Evolutionary conservation across 192 early-diverging fungal species (phyloP), one percentile per base, ranked within the genome.

Genomic region (Backusella tuberculispora): DNA sequence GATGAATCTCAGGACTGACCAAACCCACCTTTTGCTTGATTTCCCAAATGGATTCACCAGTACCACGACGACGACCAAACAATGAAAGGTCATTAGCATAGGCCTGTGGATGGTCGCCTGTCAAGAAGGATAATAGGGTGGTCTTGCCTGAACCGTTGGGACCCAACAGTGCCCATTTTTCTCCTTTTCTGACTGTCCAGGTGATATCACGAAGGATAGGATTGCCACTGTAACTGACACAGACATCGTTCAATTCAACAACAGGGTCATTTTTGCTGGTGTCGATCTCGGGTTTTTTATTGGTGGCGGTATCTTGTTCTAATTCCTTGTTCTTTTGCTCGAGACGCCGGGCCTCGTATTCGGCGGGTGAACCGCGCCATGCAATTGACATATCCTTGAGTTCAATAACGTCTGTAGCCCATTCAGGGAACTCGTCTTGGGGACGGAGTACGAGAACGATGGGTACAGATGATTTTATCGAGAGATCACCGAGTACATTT

Each of bases 71-170:
- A 37, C 80, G 80, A 15, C 87, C 87, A 82, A 89, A 89, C 63
- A 89, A 76, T 6, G 50, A 60, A 17, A 89, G 60, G 24, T 83
- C 80, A 75, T 89, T 89, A 1, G 85, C 77, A 68, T 88, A 89
- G 0, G 88, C 85, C 71, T 89, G 88, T 12, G 85, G 88, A 74
- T 89, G 84, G 67, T 89, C 88, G 21, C 85, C 88, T 3, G 85
- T 78, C 17, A 89, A 53, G 14, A 89, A 77, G 2, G 88, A 85
- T 24, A 89, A 66, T 0, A 89, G 77, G 0, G 88, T 89, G 1
- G 85, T 87, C 72, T 89, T 89, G 7, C 88, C 88, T 9, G 85
- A 87, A 0, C 87, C 86, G 63, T 88, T 88, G 1, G 82, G 78
- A 13, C 86, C 88, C 19, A 87, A 69, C 12, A 89, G 67, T 15